Evolutionary conservation across 2,329 filamentous ascomycete species (phyloP).

Genomic region (Penicillium sp.): DNA sequence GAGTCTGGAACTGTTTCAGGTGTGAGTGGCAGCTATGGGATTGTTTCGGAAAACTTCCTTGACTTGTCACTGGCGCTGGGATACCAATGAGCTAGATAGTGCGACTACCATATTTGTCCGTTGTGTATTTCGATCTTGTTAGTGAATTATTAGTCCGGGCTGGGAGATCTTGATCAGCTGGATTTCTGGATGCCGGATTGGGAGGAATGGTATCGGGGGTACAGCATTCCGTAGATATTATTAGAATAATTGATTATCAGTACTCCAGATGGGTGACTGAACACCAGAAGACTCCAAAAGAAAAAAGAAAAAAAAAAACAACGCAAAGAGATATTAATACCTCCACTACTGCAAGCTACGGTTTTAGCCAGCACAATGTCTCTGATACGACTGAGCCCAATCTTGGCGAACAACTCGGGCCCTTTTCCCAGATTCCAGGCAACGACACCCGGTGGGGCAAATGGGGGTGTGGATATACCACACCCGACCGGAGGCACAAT

Average conservation of each 20-base stretch:
- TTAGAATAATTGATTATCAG: neutral
- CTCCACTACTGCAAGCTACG: neutral
- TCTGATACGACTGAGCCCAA: neutral
- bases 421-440: constrained; percentile 1
- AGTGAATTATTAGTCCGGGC: neutral
- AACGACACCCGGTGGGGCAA: neutral
- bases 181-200: too few species aligned
- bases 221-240: constrained; percentile 1
- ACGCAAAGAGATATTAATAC: neutral
- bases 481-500: constrained; percentile 1
- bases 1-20: neutral
- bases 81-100: neutral
- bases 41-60: too few species aligned
- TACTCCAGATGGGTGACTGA: too few species aligned
- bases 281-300: neutral
- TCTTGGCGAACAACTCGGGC: neutral
- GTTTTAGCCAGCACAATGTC: neutral
- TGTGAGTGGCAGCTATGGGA: neutral
- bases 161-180: neutral
- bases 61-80: neutral
- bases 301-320: too few species aligned
- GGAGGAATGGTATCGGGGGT: neutral
- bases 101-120: too few species aligned
- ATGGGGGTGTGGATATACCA: neutral
- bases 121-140: too few species aligned